Evolutionary conservation across 352 stramenopile species (phyloP), one percentile per base, ranked within the genome.

Genomic region (Peronospora farinosa): DNA sequence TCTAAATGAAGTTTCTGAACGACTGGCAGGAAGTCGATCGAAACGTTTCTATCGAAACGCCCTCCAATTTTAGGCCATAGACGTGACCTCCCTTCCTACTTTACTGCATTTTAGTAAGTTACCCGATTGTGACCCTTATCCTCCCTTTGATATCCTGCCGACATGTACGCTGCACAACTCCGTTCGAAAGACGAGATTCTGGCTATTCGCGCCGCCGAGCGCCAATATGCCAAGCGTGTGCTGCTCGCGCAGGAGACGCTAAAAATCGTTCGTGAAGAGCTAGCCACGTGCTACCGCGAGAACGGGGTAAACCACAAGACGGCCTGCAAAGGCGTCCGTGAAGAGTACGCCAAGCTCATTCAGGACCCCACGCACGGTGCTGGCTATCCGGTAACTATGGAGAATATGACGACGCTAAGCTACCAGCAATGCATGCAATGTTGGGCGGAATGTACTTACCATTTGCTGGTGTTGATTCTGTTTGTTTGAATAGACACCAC

Each of bases 301-400:
- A 73, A 91, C 64, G 83, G 83, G 51, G 78, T 93, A 40, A 93
- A 93, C 72, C 83, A 93, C 79, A 88, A 85, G 58, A 83, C 91
- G 49, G 77, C 74, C 17, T 93, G 83, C 78, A 91, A 90, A 65
- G 55, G 49, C 16, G 51, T 93, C 40, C 80, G 83, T 44, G 79
- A 93, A 47, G 78, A 93, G 66, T 93, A 93, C 60, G 78, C 63
- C 39, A 79, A 69, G 51, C 76, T 93, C 36, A 69, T 93, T 47
- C 76, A 73, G 51, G 83, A 93, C 65, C 83, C 83, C 32, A 87
- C 80, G 44, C 74, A 86, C 42, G 79, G 79, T 39, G 78, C 69
- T 57, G 80, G 80, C 15, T 65, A 69, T 36, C 80, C 80, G 59
- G 80, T 91, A 63, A 54, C 9, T 42, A 39, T 37, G 19, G 25